Evolutionary conservation across 257 asterid genomes (phyloP).

Genomic region (Ligustrum vulgare): DNA sequence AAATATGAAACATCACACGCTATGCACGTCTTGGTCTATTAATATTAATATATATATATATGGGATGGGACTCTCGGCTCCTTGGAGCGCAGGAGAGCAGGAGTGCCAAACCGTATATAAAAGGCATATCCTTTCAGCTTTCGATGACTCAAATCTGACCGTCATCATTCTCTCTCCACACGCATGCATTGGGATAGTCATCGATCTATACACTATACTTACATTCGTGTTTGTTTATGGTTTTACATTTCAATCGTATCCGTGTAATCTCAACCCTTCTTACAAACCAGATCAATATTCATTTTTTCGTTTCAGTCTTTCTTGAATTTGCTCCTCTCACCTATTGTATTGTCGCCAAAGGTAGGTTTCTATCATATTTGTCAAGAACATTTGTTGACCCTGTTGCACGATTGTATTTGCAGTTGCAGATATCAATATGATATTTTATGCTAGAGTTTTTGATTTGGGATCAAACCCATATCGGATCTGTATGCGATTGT

Average conservation of each 20-base stretch:
- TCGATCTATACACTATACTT: background rate
- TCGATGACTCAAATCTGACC: background rate
- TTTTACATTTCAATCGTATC: background rate
- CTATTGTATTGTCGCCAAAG: background rate
- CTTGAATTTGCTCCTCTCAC: background rate
- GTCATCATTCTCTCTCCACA: background rate
- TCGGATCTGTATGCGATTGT: background rate
- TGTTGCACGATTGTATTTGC: background rate
- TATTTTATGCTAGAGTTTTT: background rate
- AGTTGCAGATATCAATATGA: background rate
- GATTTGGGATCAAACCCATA: background rate
- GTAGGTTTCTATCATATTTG: background rate
- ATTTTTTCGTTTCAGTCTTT: background rate
- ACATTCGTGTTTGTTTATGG: background rate
- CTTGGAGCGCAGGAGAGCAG: too few relatives aligned
- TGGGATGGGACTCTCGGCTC: too few relatives aligned
- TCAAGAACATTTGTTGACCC: background rate
- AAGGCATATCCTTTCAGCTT: background rate
- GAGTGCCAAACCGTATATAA: background rate
- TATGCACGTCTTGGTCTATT: too few relatives aligned
- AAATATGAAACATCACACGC: too few relatives aligned
- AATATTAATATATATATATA: too few relatives aligned
- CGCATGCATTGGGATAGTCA: background rate
- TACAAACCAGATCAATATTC: background rate
- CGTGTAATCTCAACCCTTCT: background rate